phyloP scores from a whole-genome alignment of 2,329 filamentous ascomycete genomes.

The Fragosphaeria purpurea region DNA sequence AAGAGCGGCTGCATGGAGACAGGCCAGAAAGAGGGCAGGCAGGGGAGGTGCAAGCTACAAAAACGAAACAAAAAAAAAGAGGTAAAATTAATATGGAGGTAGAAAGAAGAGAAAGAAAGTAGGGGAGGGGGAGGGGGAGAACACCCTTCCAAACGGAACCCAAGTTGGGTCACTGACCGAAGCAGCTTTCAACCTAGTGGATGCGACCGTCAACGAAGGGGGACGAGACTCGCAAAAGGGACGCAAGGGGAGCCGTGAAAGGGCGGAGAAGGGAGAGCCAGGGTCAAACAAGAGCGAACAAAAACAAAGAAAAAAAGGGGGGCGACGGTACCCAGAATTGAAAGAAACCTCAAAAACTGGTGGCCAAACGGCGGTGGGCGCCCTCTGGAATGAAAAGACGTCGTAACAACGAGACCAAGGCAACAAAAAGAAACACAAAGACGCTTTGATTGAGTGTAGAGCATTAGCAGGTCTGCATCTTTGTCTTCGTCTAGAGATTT shows the following conservation, averaged over 20 bases:
- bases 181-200: no score
- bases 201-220: not conserved
- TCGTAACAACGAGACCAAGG: no score
- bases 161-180: no score
- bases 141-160: no score
- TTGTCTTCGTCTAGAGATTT: no score
- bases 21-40: not conserved
- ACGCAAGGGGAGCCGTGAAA: no score
- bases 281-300: not conserved
- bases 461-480: no score
- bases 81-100: not conserved
- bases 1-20: conserved; percentile 45
- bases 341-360: no score
- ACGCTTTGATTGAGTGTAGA: no score
- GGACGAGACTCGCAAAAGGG: not conserved
- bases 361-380: not conserved
- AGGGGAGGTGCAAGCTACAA: not conserved
- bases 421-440: no score
- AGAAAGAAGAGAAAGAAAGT: not conserved
- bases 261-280: not conserved
- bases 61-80: not conserved
- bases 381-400: no score
- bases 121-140: not conserved
- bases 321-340: no score
- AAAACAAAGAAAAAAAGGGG: not conserved